Conservation (phyloP, 1,284 basidiomycete genomes). For the Rhodotorula sp. region DNA sequence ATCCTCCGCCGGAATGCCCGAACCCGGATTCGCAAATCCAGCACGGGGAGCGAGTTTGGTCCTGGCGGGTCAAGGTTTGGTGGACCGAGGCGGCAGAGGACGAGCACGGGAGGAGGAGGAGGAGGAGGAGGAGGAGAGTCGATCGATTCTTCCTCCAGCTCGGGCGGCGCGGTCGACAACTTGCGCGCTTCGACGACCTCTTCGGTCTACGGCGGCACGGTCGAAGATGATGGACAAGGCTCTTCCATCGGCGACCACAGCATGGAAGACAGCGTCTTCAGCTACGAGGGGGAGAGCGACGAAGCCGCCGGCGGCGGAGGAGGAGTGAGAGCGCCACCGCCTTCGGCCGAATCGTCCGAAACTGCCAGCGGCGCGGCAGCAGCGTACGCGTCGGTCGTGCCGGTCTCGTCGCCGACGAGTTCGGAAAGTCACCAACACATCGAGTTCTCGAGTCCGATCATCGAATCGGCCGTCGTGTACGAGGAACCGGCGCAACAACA, state of each 20-base stretch:
- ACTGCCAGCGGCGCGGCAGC: too few relatives aligned
- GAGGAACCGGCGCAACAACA: background rate
- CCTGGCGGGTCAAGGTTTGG: background rate
- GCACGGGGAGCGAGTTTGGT: background rate
- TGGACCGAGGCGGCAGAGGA: background rate
- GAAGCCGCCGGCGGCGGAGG: background rate
- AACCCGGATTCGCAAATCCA: constrained; percentile 86
- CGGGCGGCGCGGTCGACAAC: constrained; percentile 1
- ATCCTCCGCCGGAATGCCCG: constrained; percentile 87
- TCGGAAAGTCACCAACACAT: background rate
- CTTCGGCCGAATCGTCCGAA: background rate
- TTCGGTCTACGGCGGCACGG: background rate
- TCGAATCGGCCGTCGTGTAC: background rate
- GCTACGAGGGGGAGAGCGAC: background rate
- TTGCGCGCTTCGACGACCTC: background rate
- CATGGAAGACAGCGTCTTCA: background rate
- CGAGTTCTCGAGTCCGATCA: background rate
- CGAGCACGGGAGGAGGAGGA: too few relatives aligned
- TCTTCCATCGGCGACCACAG: background rate
- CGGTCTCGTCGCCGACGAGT: background rate
- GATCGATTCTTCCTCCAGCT: background rate
- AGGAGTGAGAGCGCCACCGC: background rate
- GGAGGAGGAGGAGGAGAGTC: too few relatives aligned
- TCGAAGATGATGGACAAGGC: background rate
- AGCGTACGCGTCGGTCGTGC: background rate